Base-by-base conservation (phyloP, 108 stramenopile species). In the Fistulifera pelliculosa region DNA sequence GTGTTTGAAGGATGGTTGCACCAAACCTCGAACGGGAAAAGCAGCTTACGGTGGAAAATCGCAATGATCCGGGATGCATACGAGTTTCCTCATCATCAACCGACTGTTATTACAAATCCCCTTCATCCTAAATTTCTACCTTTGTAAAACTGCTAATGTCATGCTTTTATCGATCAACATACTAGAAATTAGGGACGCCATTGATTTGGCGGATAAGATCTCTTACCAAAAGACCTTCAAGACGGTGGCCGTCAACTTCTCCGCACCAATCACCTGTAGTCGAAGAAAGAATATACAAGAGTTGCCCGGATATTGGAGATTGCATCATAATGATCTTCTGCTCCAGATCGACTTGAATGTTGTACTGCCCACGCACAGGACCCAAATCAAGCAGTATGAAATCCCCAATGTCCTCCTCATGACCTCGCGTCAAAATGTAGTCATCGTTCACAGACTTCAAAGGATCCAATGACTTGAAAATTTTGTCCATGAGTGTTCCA, bases 121-220 rank as follows among this genome's bases (percentile, higher is more conserved):
- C 31, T 35, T 35, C 31, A 3, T 35, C 31, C 8, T 35, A 35
- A 35, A 3, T 35, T 35, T 35, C 7, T 17, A 21, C 4, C 4
- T 45, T 6, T 19, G 44, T 17, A 17, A 8, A 27, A 51, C 24
- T n/a, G 50, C 24, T 22, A 51, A 23, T 10, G 12, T 50, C 21
- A 27, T 28, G 11, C n/a, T n/a, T n/a, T n/a, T n/a, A n/a, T n/a
- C n/a, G n/a, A n/a, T n/a, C n/a, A n/a, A n/a, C n/a, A n/a, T n/a
- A n/a, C n/a, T 66, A 90, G 22, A 90, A 73, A 17, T 83, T 68
- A 18, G 89, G 89, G 38, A 87, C 63, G 38, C 89, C 89, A 53
- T 76, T 72, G 54, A 80, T 82, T 28, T 90, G 83, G 3, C 83
- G 73, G 41, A 85, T 81, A 47, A 83, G 74, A 69, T 90, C 89